A percentile compares a stretch with the other conserved stretches of the same genome.
Conservation (phyloP, 306 rosid genomes). For the Glycine tomentella region DNA sequence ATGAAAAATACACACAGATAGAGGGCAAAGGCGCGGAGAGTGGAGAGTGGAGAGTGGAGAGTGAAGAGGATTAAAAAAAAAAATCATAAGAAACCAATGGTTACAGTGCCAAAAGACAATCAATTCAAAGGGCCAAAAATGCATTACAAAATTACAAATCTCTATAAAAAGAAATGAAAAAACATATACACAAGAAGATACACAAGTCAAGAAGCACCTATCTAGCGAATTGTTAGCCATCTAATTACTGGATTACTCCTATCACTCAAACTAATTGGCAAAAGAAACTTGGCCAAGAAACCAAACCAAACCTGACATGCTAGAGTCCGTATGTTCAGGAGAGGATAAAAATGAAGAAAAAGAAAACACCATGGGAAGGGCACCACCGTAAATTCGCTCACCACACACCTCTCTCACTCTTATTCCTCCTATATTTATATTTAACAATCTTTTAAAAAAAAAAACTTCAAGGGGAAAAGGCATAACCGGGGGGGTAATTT, state of each 20-base stretch:
- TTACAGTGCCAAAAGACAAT: conserved; percentile 36
- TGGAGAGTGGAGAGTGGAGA: conserved; percentile 12
- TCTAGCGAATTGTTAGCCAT: conserved; percentile 68
- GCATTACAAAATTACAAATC: conserved; percentile 58
- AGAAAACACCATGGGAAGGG: conserved; percentile 32
- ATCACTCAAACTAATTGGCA: conserved; percentile 42
- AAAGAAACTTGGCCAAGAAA: conserved; percentile 39
- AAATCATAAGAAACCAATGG: conserved; percentile 27
- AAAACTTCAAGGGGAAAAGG: background rate
- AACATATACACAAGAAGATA: conserved; percentile 59
- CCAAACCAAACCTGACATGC: conserved; percentile 55
- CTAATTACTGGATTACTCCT: conserved; percentile 58
- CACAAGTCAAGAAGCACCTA: conserved; percentile 49
- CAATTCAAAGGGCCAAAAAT: conserved; percentile 48
- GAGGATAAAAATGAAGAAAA: too few relatives aligned
- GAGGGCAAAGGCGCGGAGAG: background rate
- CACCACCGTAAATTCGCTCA: conserved; percentile 48
- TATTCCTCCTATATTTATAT: conserved; percentile 9
- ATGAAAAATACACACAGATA: too few relatives aligned
- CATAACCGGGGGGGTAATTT: conserved; percentile 43
- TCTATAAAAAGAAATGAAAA: conserved; percentile 36
- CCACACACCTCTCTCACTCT: conserved; percentile 41
- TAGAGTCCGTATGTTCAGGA: conserved; percentile 46
- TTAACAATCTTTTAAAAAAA: too few relatives aligned
- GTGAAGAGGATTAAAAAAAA: conserved; percentile 21